These are phyloP conservation scores for Coemansia sp. DNA, from an alignment of 192 early-diverging fungal genomes.

Conservation along the genomic window DNA sequence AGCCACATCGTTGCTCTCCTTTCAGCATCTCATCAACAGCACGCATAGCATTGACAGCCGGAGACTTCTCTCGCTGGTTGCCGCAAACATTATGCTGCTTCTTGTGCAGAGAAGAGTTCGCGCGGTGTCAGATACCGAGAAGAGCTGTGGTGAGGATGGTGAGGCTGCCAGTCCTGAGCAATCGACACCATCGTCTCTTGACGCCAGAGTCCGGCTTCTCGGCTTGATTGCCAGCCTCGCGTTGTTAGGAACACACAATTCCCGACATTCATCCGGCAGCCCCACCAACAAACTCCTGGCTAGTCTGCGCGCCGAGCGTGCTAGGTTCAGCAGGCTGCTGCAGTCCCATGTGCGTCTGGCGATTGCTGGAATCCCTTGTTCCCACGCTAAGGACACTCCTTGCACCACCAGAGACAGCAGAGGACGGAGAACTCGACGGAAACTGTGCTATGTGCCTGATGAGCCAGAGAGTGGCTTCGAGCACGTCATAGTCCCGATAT, in stretches of 20 bases:
- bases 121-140: not conserved
- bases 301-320: conserved; percentile 30
- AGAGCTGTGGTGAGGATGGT: not conserved
- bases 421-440: not conserved
- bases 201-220: conserved; percentile 14
- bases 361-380: not conserved
- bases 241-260: conserved; percentile 8
- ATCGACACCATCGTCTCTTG: not conserved
- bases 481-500: conserved; percentile 22
- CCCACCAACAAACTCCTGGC: conserved; percentile 8
- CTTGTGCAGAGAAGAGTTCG: not conserved
- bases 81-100: conserved; percentile 8
- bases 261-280: not conserved
- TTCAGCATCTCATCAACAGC: conserved; percentile 6
- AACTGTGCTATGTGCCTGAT: not conserved
- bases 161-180: not conserved
- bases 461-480: conserved; percentile 24
- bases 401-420: not conserved
- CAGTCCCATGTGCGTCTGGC: conserved; percentile 39
- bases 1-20: conserved; percentile 3
- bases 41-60: not conserved
- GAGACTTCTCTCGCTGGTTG: not conserved
- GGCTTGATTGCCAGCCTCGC: conserved; percentile 15
- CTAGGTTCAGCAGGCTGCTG: conserved; percentile 27
- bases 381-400: not conserved